phyloP scores from a whole-genome alignment of 257 asterid genomes.

The Fraxinus pennsylvanica region DNA sequence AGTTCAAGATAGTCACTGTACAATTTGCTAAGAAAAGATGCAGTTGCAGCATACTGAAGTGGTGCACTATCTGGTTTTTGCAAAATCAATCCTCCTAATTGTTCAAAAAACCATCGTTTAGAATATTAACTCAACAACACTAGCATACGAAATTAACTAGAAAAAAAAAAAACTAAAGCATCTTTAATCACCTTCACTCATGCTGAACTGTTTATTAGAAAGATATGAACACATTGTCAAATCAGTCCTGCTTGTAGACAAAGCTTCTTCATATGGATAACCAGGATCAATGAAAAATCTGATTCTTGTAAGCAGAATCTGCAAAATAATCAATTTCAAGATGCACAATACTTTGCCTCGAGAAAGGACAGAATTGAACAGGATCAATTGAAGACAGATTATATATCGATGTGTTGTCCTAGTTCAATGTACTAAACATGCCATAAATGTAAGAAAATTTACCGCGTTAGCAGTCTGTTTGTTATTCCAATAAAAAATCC shows the following conservation, averaged over 20 bases:
- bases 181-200: conserved; percentile 41
- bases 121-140: neutral
- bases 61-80: conserved; percentile 45
- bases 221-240: conserved; percentile 56
- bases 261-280: conserved; percentile 53
- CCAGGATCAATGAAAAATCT: conserved; percentile 56
- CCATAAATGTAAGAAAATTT: conserved; percentile 6
- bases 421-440: neutral
- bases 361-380: too few species aligned
- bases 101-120: neutral
- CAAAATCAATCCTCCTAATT: conserved; percentile 55
- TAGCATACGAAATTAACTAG: neutral
- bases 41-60: conserved; percentile 56
- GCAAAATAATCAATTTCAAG: conserved; percentile 6
- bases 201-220: conserved; percentile 31
- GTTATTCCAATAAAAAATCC: conserved; percentile 56
- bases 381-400: too few species aligned
- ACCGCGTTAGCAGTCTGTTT: conserved; percentile 52
- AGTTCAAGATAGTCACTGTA: conserved; percentile 57
- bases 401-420: neutral
- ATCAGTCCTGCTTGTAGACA: conserved; percentile 54
- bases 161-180: neutral
- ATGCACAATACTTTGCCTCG: neutral
- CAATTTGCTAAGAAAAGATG: conserved; percentile 59
- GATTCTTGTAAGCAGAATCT: conserved; percentile 43